These are phyloP conservation scores for Acanthamoeba sp. DNA, from an alignment of 208 protist species.

Conservation along the genomic window DNA sequence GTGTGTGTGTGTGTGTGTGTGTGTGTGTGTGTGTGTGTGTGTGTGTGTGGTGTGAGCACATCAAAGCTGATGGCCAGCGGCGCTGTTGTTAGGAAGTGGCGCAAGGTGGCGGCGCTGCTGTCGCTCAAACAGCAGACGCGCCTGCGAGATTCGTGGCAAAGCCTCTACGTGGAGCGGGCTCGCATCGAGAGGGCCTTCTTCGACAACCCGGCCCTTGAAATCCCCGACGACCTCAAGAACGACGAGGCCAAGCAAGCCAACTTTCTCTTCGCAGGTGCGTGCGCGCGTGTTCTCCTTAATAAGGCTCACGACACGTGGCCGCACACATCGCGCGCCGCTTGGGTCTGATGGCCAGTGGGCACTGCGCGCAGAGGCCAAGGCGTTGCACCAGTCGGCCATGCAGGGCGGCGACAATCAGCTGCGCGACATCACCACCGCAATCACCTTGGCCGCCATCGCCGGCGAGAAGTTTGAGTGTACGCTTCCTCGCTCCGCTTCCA, in stretches of 20 bases:
- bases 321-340: too few species aligned
- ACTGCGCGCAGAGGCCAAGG: not conserved
- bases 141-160: not conserved
- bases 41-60: too few species aligned
- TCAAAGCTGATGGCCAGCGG: too few species aligned
- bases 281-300: too few species aligned
- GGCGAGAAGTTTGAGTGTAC: conserved; percentile 23
- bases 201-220: not conserved
- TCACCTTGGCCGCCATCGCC: not conserved
- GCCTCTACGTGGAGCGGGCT: not conserved
- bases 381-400: not conserved
- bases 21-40: too few species aligned
- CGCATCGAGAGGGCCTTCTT: conserved; percentile 3
- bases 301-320: too few species aligned
- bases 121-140: not conserved
- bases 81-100: conserved; percentile 12
- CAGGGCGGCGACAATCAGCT: not conserved
- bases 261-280: not conserved
- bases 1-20: too few species aligned
- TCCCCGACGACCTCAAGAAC: not conserved
- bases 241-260: not conserved
- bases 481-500: not conserved
- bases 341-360: too few species aligned
- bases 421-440: not conserved
- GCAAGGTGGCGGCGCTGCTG: not conserved